Evolutionary conservation across 352 stramenopile genomes (phyloP), one percentile per base, ranked within the genome.

Genomic region (Phytophthora rubi): DNA sequence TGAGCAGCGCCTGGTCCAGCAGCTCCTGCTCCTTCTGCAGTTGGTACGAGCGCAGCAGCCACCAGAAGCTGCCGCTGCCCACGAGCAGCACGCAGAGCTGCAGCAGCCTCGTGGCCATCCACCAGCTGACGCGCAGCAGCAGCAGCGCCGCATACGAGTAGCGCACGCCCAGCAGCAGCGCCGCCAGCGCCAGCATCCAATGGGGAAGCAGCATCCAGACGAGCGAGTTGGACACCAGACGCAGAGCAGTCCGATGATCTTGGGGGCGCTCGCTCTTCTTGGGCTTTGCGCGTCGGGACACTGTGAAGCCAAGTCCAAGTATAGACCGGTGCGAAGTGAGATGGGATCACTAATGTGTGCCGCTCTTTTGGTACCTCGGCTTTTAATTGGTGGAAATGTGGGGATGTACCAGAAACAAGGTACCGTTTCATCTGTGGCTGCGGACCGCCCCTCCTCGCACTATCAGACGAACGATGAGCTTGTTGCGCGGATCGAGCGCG

Each of bases 11-110:
- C 30, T 79, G 59, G 52, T 90, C 83, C 39, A 82, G 69, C 44
- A 91, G 59, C 39, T 94, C 86, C 61, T 89, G 84, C 65, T 92
- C 84, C 51, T 69, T 70, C 51, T 77, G 68, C 39, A 94, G 68
- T 59, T 94, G 86, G 49, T 86, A 90, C 48, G 73, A 77, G 26
- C 86, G 86, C 51, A 94, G 49, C 28, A 82, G 15, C 73, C 79
- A 88, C 84, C 84, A 94, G 66, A 92, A 80, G 55, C 71, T 77
- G 52, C 81, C 63, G 58, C 73, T 80, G 48, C 81, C 84, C 4
- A 65, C 63, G 23, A 90, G 30, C 30, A 94, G 67, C 57, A 86
- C 75, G 1, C 47, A 30, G 26, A 89, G 53, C 65, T 91, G 77
- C 30, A 79, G 51, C 15, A 89, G 28, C 7, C 82, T 70, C 59